Base-by-base conservation (phyloP, 2,329 filamentous ascomycete genomes). In the Beauveria pseudobassiana region DNA sequence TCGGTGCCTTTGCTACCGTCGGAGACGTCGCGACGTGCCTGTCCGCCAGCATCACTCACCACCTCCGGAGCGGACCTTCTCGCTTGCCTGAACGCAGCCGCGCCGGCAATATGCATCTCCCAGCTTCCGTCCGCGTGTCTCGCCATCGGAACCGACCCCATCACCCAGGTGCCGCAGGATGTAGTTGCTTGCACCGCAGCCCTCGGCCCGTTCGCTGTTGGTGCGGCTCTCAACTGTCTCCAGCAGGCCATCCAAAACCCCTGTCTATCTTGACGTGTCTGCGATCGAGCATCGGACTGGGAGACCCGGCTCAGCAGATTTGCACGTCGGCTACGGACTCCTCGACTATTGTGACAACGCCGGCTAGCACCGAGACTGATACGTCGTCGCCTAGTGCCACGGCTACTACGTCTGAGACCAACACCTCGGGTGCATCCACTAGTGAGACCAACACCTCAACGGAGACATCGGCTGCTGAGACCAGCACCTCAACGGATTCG, bases 1-100 rank as follows among this genome's bases (percentile, higher is more conserved):
- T 67, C 5, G 64, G 65, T 18, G 61, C 45, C 5, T 63, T 51
- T 45, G 60, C 38, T n/a, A 43, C 30, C 20, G 62, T 59, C 12
- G 60, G 54, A 4, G 38, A 52, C 2, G 8, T 43, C 2, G 57
- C 58, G 2, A 56, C 50, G 1, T 66, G 63, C 30, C 57, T 65
- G 16, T 30, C 43, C 5, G 45, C 56, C 2, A 42, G 48, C 43
- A 46, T 64, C 18, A 48, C 34, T 64, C 52, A 30, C 24, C 34
- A 63, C 62, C 5, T 20, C n/a, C 5, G 61, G 61, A 2, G 51
- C 43, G 6, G 18, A 34, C 9, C 22, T 65, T 14, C 38, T 64
- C 6, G 46, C 40, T 4, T 65, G 64, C 43, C 55, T 65, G 2
- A n/a, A 56, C 8, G 52, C 43, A 7, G 59, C 64, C 14, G 16